phyloP scores from a whole-genome alignment of 139 green algal genomes.

The Eudorina sp. region DNA sequence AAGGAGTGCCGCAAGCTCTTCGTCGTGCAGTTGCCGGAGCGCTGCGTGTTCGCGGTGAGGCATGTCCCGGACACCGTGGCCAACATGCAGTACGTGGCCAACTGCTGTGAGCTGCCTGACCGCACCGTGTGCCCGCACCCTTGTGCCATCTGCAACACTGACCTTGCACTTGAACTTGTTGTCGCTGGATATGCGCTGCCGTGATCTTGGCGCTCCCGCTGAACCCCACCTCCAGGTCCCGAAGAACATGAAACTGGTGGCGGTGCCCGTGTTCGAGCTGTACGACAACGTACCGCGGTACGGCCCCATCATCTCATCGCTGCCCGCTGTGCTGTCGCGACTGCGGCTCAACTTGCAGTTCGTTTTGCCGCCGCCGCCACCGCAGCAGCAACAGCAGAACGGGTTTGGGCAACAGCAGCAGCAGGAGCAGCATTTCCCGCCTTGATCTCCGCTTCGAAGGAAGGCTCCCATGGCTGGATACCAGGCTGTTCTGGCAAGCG shows the following conservation, averaged over 20 bases:
- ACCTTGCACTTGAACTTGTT: too few species aligned
- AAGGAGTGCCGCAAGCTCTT: constrained; percentile 95
- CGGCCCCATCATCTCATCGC: constrained; percentile 83
- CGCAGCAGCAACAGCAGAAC: constrained; percentile 3
- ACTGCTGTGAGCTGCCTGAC: too few species aligned
- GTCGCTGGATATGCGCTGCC: too few species aligned
- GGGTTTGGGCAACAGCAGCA: constrained; percentile 40
- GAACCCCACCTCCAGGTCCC: too few species aligned
- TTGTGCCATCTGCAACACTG: too few species aligned
- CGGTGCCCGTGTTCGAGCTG: constrained; percentile 96
- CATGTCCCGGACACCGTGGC: too few species aligned
- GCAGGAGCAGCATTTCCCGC: constrained; percentile 23
- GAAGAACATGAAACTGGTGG: constrained; percentile 93
- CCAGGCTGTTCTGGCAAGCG: too few species aligned
- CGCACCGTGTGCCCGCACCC: too few species aligned
- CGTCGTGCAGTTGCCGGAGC: constrained; percentile 90
- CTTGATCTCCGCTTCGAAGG: too few species aligned
- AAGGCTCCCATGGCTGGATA: too few species aligned
- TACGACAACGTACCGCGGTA: constrained; percentile 92
- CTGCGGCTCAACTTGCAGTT: constrained; percentile 74
- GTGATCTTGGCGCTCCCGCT: too few species aligned
- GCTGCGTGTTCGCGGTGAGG: constrained; percentile 91
- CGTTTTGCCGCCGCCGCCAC: constrained; percentile 6
- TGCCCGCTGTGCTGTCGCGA: constrained; percentile 88
- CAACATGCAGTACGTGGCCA: too few species aligned